Base-by-base conservation (phyloP, 2,329 filamentous ascomycete species). In the Verticillium albo-atrum region DNA sequence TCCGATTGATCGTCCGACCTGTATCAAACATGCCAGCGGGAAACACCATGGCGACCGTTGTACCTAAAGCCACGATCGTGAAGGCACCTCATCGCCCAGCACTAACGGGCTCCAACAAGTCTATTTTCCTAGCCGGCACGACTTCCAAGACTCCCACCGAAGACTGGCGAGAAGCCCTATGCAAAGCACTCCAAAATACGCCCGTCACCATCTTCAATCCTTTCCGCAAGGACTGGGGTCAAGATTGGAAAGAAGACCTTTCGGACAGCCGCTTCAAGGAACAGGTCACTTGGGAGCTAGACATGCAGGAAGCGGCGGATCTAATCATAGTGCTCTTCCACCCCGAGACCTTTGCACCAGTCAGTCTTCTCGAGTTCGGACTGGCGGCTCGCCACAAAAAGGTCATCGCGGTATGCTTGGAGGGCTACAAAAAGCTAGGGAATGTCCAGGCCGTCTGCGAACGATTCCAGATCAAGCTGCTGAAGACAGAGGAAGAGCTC, bases 221-320 rank as follows among this genome's bases (percentile, higher is more conserved):
- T 0, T 73, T 79, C 9, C 79, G 85, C 2, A 60, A 72, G 5
- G 77, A 83, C 67, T 89, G 86, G 87, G 79, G 86, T 65, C 66
- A 69, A 9, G 77, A 71, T 1, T 85, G 82, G 78, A 71, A 63
- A 15, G 81, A 86, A 57, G 79, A 85, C 55, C 71, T 78, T 20
- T 68, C 72, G 0, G 79, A 79, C 60, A 62, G 63, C 3, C 76
- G 72, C 0, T 88, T 83, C 70, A 70, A 69, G 9, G 70, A 79
- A 42, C 87, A 89, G 68, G 77, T 85, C 0, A 70, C 77, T 30
- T 89, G 87, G 86, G 87, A 89, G 72, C 74, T 89, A 2, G 74
- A 79, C 17, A 83, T 77, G 69, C 80, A 85, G 63, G 79, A 83
- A 15, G 61, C 63, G 1, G 82, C 82, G 0, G 77, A 81, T 64